Evolutionary conservation across 2,329 filamentous ascomycete species (phyloP).

Genomic region (Pyrenochaeta sp.): DNA sequence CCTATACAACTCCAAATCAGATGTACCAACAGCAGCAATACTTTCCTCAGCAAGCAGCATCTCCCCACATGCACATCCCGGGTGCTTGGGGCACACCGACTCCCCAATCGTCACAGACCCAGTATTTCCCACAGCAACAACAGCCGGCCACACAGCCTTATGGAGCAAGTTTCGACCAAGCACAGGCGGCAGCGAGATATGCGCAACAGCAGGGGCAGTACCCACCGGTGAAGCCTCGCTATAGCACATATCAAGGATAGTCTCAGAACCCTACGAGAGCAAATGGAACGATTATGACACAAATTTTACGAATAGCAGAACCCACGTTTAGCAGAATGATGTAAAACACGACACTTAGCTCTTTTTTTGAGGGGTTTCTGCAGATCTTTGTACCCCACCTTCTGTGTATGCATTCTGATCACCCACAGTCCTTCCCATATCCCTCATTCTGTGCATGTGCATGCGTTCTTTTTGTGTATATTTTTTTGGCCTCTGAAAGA

Average conservation of each 20-base stretch:
- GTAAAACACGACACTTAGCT: no score
- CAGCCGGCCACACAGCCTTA: constrained; percentile 41
- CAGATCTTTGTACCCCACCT: no score
- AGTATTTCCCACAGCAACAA: constrained; percentile 35
- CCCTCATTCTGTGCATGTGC: no score
- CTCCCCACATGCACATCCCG: constrained; percentile 35
- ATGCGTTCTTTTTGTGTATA: no score
- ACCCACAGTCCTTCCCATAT: no score
- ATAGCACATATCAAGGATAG: no score
- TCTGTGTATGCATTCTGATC: no score
- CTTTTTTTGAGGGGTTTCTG: no score
- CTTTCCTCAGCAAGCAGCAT: constrained; percentile 36
- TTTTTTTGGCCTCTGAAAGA: no score
- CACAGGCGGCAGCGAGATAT: constrained; percentile 36
- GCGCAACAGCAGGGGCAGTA: constrained; percentile 36
- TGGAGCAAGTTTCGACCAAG: constrained; percentile 40
- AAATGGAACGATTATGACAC: neutral
- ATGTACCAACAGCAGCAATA: constrained; percentile 43
- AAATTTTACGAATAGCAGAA: no score
- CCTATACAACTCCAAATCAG: constrained; percentile 38
- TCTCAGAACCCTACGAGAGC: no score
- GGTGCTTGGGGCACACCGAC: constrained; percentile 39
- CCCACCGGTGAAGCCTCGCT: neutral
- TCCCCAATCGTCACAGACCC: constrained; percentile 35
- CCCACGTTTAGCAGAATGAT: no score